These are phyloP conservation scores for Umbelopsis ramanniana DNA, from an alignment of 192 early-diverging fungal genomes.

Conservation along the genomic window DNA sequence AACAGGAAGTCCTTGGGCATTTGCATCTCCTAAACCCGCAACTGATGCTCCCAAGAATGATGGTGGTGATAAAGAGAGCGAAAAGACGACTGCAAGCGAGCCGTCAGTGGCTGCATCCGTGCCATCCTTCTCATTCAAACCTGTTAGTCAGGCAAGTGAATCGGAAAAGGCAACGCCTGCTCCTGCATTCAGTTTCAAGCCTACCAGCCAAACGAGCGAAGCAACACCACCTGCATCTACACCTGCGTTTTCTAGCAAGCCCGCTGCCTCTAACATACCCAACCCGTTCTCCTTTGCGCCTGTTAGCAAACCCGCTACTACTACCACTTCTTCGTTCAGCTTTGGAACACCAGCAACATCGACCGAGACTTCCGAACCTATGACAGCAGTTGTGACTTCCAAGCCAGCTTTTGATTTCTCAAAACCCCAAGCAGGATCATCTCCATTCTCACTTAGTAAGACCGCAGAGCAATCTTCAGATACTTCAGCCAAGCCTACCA, in stretches of 20 bases:
- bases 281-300: constrained; percentile 8
- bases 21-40: background rate
- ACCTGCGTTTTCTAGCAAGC: background rate
- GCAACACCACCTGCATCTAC: background rate
- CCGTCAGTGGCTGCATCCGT: background rate
- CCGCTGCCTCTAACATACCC: background rate
- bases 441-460: too few relatives aligned
- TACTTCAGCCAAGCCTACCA: too few relatives aligned
- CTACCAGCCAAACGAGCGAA: background rate
- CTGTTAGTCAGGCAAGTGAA: background rate
- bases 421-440: too few relatives aligned
- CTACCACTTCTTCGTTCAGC: background rate
- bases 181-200: background rate
- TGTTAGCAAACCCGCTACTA: background rate
- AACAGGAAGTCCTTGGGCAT: background rate
- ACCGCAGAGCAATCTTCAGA: too few relatives aligned
- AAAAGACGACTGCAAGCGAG: background rate
- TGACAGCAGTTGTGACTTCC: background rate
- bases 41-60: background rate
- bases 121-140: too few relatives aligned
- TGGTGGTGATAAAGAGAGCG: background rate
- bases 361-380: background rate
- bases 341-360: background rate
- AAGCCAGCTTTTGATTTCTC: constrained; percentile 8
- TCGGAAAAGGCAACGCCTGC: background rate